Percentiles rank a stretch among this genome's conserved stretches.
phyloP scores from a whole-genome alignment of 768 basidiomycete genomes.

The Podaxis carcinomalis region DNA sequence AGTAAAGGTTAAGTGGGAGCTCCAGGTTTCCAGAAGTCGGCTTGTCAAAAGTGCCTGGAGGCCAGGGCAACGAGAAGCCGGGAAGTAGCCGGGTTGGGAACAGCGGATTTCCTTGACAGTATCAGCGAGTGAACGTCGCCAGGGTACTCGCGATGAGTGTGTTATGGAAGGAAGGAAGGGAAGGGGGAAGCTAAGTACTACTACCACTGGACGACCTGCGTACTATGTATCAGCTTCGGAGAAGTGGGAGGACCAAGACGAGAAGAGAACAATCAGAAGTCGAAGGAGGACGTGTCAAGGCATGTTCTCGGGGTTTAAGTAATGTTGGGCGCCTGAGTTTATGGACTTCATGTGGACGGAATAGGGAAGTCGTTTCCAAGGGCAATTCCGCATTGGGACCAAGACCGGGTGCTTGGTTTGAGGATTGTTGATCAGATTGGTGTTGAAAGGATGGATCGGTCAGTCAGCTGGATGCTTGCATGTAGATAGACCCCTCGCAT shows the following conservation, averaged over 20 bases:
- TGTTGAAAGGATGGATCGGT: neutral
- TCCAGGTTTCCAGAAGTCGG: neutral
- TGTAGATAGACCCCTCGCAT: neutral
- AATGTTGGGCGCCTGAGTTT: neutral
- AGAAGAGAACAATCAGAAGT: neutral
- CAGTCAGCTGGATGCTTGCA: neutral
- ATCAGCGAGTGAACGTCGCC: neutral
- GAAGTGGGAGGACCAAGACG: neutral
- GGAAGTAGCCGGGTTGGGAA: neutral
- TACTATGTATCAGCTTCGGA: neutral
- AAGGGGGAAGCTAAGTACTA: neutral
- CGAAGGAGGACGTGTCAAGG: neutral
- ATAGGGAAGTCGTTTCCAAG: slow-evolving; percentile 10
- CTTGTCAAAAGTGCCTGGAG: neutral
- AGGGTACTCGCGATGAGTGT: neutral
- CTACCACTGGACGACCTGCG: neutral
- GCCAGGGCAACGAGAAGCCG: neutral
- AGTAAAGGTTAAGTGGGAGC: no score
- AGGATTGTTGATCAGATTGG: neutral
- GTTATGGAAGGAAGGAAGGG: neutral
- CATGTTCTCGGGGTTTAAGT: neutral
- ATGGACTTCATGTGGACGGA: slow-evolving; percentile 6
- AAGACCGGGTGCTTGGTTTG: neutral
- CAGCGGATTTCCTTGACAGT: neutral
- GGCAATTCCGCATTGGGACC: slow-evolving; percentile 1